Base-by-base conservation (phyloP, 306 rosid genomes). In the Carpinus fangiana region DNA sequence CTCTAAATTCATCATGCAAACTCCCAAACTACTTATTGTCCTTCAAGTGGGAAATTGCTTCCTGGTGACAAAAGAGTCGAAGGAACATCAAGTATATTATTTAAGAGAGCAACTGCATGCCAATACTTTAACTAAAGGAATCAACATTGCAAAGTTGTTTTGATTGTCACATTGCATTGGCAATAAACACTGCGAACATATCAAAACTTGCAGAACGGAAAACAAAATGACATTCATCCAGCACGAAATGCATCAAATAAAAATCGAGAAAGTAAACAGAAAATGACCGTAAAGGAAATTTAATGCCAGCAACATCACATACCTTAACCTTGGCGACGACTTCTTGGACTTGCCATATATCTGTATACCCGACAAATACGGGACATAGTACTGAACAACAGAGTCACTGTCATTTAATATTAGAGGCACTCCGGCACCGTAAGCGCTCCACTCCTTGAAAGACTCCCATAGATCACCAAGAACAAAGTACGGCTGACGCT, bases 361-460 rank as follows among this genome's bases (percentile, higher is more conserved):
- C 83, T 94, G 98, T 75, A 94, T 88, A 48, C 94, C 98, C 67
- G 98, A 94, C 23, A 94, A 86, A 79, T 81, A 94, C 3, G 97
- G 98, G 3, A 90, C 98, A 41, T 94, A 92, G 73, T 94, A 94
- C 54, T 94, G 98, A 80, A 90, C 88, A 47, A 94, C 94, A 74
- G 86, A 80, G 59, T 90, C 93, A 38, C 83, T 85, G 74, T 86
- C 94, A 78, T 94, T 89, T 59, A 94, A 76, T 61, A 94, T 87
- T 74, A 94, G 88, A 9, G 98, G 98, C 76, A 94, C 98, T 78
- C 98, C 98, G 21, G 93, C 96, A 13, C 98, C 98, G 70, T 94
- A 94, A 34, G 97, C 98, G 73, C 98, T 94, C 98, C 97, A 90
- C 60, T 94, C 98, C 85, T 85, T 83, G 70, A 94, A 94, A 17